A percentile compares a stretch with the other conserved stretches of the same genome.
phyloP scores from a whole-genome alignment of 2,329 filamentous ascomycete genomes.

The Aaosphaeria arxii region DNA sequence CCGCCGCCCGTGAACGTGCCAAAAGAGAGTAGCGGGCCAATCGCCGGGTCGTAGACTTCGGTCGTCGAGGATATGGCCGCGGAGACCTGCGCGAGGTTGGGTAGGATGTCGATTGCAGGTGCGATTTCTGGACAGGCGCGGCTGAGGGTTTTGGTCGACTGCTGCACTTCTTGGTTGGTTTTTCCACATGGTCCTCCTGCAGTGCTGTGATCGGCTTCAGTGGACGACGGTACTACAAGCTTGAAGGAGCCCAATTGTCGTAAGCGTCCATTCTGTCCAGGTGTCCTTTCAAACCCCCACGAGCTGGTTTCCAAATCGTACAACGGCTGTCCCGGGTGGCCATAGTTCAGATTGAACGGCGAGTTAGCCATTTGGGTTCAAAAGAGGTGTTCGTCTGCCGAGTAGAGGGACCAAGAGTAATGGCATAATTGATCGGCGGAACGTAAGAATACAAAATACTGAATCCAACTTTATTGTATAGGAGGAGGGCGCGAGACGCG shows the following conservation, averaged over 20 bases:
- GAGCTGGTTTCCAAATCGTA: constrained; percentile 47
- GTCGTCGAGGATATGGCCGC: constrained; percentile 28
- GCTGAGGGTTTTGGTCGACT: constrained; percentile 13
- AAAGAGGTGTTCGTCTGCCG: constrained; percentile 12
- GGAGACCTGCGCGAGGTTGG: constrained; percentile 21
- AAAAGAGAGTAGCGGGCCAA: constrained; percentile 51
- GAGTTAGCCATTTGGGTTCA: constrained; percentile 58
- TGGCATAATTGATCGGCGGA: no score
- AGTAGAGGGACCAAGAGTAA: no score
- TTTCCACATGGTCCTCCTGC: constrained; percentile 1
- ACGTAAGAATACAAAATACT: no score
- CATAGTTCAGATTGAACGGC: constrained; percentile 49
- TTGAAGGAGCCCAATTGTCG: constrained; percentile 21
- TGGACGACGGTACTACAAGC: constrained; percentile 14
- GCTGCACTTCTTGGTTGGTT: constrained; percentile 8
- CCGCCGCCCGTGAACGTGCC: constrained; percentile 53
- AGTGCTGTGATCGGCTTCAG: constrained; percentile 1
- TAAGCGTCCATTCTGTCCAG: constrained; percentile 20
- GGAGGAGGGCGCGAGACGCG: no score
- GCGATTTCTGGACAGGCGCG: constrained; percentile 20
- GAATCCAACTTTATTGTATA: no score
- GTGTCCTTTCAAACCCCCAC: constrained; percentile 49
- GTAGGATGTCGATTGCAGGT: constrained; percentile 17
- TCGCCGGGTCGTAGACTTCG: constrained; percentile 37
- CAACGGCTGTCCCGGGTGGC: constrained; percentile 51